phyloP scores from a whole-genome alignment of 108 stramenopile species.

The Cyclotella sp. region DNA sequence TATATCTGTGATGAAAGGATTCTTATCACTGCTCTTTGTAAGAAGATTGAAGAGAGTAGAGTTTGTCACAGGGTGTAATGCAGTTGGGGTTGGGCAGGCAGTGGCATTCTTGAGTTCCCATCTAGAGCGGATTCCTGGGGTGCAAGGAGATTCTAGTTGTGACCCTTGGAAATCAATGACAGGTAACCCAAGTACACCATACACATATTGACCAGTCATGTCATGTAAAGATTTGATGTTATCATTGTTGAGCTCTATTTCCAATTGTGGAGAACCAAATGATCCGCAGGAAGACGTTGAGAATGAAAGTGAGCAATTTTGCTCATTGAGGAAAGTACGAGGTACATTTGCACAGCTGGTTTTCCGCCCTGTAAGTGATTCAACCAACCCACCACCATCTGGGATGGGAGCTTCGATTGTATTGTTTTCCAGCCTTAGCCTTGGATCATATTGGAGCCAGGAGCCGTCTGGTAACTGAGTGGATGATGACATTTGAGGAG shows the following conservation, averaged over 20 bases:
- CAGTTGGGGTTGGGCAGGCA: slow-evolving; percentile 27
- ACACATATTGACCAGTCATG: slow-evolving; percentile 47
- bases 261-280: slow-evolving; percentile 22
- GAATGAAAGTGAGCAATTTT: slow-evolving; percentile 38
- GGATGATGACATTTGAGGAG: background rate
- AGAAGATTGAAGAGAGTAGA: slow-evolving; percentile 38
- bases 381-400: slow-evolving; percentile 44
- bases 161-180: slow-evolving; percentile 29
- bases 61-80: slow-evolving; percentile 32
- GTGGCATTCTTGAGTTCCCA: slow-evolving; percentile 50
- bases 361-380: slow-evolving; percentile 29
- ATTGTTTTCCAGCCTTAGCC: slow-evolving; percentile 37
- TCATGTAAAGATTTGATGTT: slow-evolving; percentile 29
- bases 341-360: slow-evolving; percentile 51
- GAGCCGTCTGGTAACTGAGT: slow-evolving; percentile 34
- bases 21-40: slow-evolving; percentile 23
- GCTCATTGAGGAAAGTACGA: slow-evolving; percentile 56
- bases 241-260: slow-evolving; percentile 28
- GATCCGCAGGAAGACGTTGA: slow-evolving; percentile 34
- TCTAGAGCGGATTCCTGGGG: slow-evolving; percentile 38
- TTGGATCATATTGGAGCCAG: slow-evolving; percentile 39
- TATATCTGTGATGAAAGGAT: slow-evolving; percentile 37
- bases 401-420: slow-evolving; percentile 16
- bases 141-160: slow-evolving; percentile 40
- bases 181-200: slow-evolving; percentile 33